Base-by-base conservation (phyloP, 2,329 filamentous ascomycete genomes). In the Botryotinia convoluta region DNA sequence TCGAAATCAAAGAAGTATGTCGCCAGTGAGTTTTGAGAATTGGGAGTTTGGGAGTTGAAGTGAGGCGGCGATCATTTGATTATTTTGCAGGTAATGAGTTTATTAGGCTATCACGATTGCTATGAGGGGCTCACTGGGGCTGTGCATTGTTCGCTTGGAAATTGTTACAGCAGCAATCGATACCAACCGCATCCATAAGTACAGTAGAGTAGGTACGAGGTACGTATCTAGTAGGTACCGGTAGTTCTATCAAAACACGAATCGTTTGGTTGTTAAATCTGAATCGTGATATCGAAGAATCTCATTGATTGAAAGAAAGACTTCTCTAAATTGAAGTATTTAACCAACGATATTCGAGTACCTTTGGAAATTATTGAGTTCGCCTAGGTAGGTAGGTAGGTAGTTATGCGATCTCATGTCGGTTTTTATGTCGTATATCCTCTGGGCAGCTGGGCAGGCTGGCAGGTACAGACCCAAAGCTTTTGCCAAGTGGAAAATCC, bases 71-170 rank as follows among this genome's bases (percentile, higher is more conserved):
- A 59, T 69, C 10, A 9, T 9, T 59, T 69, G 14, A 42, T 35
- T 51, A 10, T 32, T 39, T 42, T 59, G 51, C 37, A 32, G 48
- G 35, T 16, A 42, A 39, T 32, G 63, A 35, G 42, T 39, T 39
- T n/a, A 62, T 54, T 60, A 45, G 64, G 44, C 64, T 67, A 18
- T 51, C 32, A 51, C n/a, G 61, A 45, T 63, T 63, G 61, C 39
- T 63, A 29, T 44, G 39, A 44, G 39, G 61, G 37, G 26, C 39
- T 63, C 39, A 63, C n/a, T 37, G 45, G 45, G 45, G 64, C 64
- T 67, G 64, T 67, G 64, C 45, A 67, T 39, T 51, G n/a, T 51
- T 67, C 63, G 44, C 63, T 67, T 51, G 22, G 7, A n/a, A 61
- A n/a, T n/a, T 16, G 37, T 62, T 32, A 62, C 60, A 37, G 60